Conservation (phyloP, 371 early-diverging fungal genomes). For the Mucor lusitanicus region DNA sequence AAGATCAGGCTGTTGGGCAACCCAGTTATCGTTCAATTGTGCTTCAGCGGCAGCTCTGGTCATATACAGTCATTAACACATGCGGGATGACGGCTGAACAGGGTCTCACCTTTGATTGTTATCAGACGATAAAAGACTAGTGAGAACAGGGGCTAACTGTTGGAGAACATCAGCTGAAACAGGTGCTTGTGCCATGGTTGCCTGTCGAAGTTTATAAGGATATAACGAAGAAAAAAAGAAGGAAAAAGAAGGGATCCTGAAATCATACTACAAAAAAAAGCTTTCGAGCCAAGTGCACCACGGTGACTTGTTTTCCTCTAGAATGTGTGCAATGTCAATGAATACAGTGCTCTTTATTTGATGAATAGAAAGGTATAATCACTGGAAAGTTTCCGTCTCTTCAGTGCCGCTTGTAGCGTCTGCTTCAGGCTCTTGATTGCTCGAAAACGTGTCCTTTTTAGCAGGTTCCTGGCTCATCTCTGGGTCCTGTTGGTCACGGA, state of each 20-base stretch:
- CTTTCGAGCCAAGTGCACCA: not conserved
- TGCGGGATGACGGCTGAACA: constrained; percentile 7
- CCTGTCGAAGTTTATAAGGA: constrained; percentile 11
- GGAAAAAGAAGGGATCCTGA: not conserved
- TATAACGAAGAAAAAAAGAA: constrained; percentile 8
- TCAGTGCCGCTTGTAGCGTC: not conserved
- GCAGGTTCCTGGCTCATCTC: not conserved
- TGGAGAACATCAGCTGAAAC: constrained; percentile 60
- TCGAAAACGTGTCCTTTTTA: not conserved
- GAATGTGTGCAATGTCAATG: not conserved
- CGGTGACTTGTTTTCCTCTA: constrained; percentile 22
- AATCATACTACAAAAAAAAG: constrained; percentile 4
- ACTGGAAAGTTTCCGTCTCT: not conserved
- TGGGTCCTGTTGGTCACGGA: not conserved
- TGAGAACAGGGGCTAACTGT: constrained; percentile 62
- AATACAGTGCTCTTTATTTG: not conserved
- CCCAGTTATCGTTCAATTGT: constrained; percentile 74
- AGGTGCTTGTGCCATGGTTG: constrained; percentile 42
- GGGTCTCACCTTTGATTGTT: constrained; percentile 48
- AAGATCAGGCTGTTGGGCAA: constrained; percentile 66
- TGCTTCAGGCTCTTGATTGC: not conserved
- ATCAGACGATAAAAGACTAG: constrained; percentile 62
- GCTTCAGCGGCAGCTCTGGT: constrained; percentile 71
- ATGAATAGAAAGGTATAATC: not conserved
- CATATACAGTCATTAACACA: not conserved